A percentile compares a stretch with the other conserved stretches of the same genome.
Conservation (phyloP, 192 early-diverging fungal genomes). For the Coemansia sp. region DNA sequence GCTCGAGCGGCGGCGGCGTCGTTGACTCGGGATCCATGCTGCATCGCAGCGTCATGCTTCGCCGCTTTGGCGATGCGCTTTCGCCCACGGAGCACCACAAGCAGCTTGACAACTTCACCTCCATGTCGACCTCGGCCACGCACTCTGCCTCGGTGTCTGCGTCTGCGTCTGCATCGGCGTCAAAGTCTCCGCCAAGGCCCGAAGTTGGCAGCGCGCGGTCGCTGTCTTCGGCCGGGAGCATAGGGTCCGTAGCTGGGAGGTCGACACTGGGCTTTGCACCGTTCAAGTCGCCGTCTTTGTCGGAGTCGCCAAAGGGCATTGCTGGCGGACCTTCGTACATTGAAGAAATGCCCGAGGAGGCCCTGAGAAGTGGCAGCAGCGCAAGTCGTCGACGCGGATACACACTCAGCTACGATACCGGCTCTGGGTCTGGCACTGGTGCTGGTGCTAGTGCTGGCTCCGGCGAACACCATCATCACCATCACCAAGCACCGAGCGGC, state of each 20-base stretch:
- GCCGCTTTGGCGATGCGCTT: conserved; percentile 36
- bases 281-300: conserved; percentile 52
- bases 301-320: conserved; percentile 27
- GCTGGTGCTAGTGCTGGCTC: neutral
- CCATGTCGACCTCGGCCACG: neutral
- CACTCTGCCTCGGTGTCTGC: neutral
- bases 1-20: conserved; percentile 21
- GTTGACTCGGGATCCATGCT: conserved; percentile 31
- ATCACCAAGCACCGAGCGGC: neutral
- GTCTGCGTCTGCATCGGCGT: neutral
- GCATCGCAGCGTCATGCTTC: conserved; percentile 48
- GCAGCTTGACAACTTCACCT: neutral
- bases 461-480: neutral
- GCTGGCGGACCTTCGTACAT: conserved; percentile 10
- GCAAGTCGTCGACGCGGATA: conserved; percentile 9
- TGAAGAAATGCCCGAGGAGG: neutral
- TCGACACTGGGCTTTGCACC: conserved; percentile 44
- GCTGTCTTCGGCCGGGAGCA: conserved; percentile 23
- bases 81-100: conserved; percentile 37
- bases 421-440: conserved; percentile 1
- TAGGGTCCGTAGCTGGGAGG: conserved; percentile 22
- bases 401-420: conserved; percentile 11
- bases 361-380: neutral
- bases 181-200: conserved; percentile 30
- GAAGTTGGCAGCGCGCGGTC: conserved; percentile 8